These are phyloP conservation scores for Medicago lupulina DNA, from an alignment of 306 rosid species.

Conservation along the genomic window DNA sequence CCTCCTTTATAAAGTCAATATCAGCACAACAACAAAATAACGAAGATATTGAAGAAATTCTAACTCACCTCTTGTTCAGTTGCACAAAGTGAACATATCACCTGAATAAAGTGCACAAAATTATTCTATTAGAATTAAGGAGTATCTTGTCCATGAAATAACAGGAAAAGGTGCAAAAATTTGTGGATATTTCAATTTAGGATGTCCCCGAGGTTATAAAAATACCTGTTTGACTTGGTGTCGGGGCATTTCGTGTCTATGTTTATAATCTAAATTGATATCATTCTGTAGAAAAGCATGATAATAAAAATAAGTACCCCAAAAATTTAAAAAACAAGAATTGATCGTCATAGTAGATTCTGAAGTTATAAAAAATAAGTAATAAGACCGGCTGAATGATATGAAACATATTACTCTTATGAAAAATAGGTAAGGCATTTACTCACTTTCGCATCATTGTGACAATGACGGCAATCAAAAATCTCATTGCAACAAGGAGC, in stretches of 20 bases:
- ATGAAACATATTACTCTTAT: not conserved
- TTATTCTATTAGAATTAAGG: constrained; percentile 30
- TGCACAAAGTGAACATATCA: constrained; percentile 81
- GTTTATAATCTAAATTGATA: constrained; percentile 63
- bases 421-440: not conserved
- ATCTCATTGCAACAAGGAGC: constrained; percentile 95
- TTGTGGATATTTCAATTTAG: not conserved
- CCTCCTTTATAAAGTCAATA: constrained; percentile 16
- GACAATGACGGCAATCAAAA: constrained; percentile 87
- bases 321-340: constrained; percentile 6
- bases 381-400: not conserved
- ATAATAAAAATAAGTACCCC: constrained; percentile 17
- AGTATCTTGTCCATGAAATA: constrained; percentile 15
- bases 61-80: constrained; percentile 85
- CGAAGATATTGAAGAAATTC: constrained; percentile 23
- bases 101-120: constrained; percentile 54
- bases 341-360: not conserved
- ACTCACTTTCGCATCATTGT: constrained; percentile 65
- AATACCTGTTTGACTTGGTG: constrained; percentile 70
- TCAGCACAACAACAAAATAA: not conserved
- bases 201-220: constrained; percentile 14
- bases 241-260: constrained; percentile 81
- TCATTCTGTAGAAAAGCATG: constrained; percentile 55
- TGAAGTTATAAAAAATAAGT: not conserved
- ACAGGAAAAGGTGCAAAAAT: not conserved